Evolutionary conservation across 2,329 filamentous ascomycete genomes (phyloP), one percentile per base, ranked within the genome.

Genomic region (Pleomassaria siparia): DNA sequence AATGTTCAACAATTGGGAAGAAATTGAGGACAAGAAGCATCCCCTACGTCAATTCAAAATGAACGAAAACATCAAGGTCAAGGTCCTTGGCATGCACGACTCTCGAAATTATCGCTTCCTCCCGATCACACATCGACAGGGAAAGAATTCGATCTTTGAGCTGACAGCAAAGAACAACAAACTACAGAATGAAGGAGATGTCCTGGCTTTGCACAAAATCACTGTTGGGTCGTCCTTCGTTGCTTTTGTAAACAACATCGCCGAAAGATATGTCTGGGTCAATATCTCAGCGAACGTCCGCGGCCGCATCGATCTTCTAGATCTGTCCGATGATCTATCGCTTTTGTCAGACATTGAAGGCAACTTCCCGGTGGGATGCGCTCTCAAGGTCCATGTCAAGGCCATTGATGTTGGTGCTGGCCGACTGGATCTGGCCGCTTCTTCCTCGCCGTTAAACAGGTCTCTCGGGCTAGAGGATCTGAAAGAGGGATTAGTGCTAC

Each of bases 211-310:
- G 25, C 84, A 89, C 21, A 82, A 88, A 50, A 74, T 99, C 52
- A 78, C 86, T 59, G 75, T 83, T 42, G 91, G 87, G 15, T 85
- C 87, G 15, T 82, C 80, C 2, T 84, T 88, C 71, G 71, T 95
- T 42, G 91, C 87, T 1, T 97, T 92, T 64, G 83, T 99, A 66
- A 99, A 97, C 77, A 97, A 96, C 64, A 79, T 92, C 51, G 82
- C 82, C 18, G 80, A 88, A 22, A 85, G 89, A 55, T 88, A 82
- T 63, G 78, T 96, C 18, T 97, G 94, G 92, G 87, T 95, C 37
- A 96, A 91, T 63, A 74, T 99, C 18, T 90, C 91, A 1, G 91
- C 94, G 6, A 89, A 87, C 43, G 85, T 99, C 13, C 86, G 91
- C 49, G 94, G 94, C 46, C 84, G 91, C 42, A 83, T 99, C 46